These are phyloP conservation scores for Gaeumannomyces sp. DNA, from an alignment of 2,329 filamentous ascomycete species.

Conservation along the genomic window DNA sequence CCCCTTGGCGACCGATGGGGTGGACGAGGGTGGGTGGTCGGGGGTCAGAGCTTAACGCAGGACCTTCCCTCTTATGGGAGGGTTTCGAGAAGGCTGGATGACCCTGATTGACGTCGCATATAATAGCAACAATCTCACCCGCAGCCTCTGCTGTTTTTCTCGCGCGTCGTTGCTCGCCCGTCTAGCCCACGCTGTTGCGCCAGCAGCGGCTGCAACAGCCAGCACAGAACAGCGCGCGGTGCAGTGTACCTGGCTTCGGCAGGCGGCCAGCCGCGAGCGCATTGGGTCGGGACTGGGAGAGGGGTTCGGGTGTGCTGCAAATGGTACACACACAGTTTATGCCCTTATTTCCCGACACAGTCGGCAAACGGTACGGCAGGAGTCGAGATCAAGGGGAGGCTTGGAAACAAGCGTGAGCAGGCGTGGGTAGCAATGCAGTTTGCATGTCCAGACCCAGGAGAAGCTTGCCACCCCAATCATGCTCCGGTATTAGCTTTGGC, in stretches of 20 bases:
- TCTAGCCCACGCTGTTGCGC: neutral
- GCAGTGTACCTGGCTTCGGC: neutral
- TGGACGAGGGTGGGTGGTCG: slow-evolving; percentile 18
- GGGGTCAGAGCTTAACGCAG: slow-evolving; percentile 30
- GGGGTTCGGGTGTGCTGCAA: too few species aligned
- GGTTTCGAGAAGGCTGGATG: slow-evolving; percentile 35
- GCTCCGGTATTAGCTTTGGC: neutral
- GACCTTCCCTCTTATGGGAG: slow-evolving; percentile 20
- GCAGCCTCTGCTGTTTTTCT: slow-evolving; percentile 9
- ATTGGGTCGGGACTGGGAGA: too few species aligned
- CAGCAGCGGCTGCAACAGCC: neutral
- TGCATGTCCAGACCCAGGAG: neutral
- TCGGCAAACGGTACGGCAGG: neutral
- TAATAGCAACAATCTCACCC: slow-evolving; percentile 19
- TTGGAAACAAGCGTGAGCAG: neutral
- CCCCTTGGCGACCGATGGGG: slow-evolving; percentile 24
- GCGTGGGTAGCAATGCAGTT: neutral
- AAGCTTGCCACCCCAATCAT: neutral
- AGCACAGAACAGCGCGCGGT: neutral
- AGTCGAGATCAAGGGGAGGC: neutral
- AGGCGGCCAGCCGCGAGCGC: too few species aligned
- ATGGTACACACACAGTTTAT: too few species aligned
- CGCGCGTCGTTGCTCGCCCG: slow-evolving; percentile 6
- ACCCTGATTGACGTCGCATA: slow-evolving; percentile 45
- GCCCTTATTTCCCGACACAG: neutral